Evolutionary conservation across 768 basidiomycete genomes (phyloP), one percentile per base, ranked within the genome.

Genomic region (Suillus paluster): DNA sequence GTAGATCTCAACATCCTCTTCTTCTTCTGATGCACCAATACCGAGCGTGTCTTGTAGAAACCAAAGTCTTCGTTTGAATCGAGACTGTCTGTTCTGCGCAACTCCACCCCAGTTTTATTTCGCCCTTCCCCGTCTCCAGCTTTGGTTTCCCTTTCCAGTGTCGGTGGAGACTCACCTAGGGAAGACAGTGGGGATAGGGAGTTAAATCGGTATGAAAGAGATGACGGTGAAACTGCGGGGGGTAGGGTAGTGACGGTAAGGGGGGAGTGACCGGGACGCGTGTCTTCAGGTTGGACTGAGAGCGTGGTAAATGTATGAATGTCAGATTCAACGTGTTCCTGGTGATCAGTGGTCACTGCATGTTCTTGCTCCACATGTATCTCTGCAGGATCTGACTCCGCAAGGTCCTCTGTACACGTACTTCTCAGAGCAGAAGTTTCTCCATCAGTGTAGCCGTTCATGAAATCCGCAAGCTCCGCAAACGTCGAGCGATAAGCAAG

Each of bases 161-260:
- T 15, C 9, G 21, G 52, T 5, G 21, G 33, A 53, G 34, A 54
- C 8, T 54, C 52, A 8, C n/a, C 21, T 15, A 54, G 21, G 12
- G 53, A 54, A 15, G 53, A 54, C 23, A 54, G 15, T 25, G 53
- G 53, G 5, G 53, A 54, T 9, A 54, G 53, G 5, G 53, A 54
- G 23, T 17, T 25, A 17, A 17, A 3, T 25, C 3, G 36, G 30
- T 30, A 19, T 7, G 23, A 25, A 6, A 54, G 15, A 25, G 36
- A 50, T 50, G 53, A 25, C 5, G 53, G 34, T 11, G 14, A 34
- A 3, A 11, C 19, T 10, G 19, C n/a, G 23, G 19, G 52, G 6
- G 6, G 52, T 36, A 14, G 7, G 52, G 34, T 53, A 23, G 34
- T 2, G 21, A 36, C 14, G 12, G 33, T 15, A 9, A 21, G 8